Evolutionary conservation across 2,329 filamentous ascomycete species (phyloP), one percentile per base, ranked within the genome.

Genomic region (Alternaria solani): DNA sequence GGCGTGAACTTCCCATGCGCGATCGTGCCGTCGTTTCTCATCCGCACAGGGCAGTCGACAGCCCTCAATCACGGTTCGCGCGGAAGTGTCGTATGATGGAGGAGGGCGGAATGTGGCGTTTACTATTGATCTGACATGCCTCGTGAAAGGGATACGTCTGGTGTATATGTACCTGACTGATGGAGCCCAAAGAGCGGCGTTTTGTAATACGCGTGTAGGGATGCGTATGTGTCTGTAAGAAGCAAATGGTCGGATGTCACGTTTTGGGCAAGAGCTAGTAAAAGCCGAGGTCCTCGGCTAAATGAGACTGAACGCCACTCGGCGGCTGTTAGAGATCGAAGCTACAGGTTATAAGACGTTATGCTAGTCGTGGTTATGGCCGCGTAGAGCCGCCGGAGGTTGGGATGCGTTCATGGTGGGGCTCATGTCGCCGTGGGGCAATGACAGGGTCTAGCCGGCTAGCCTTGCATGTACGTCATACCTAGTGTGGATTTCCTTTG

Each of bases 391-490:
- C 23, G 20, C 6, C 46, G 30, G 30, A 48, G 34, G 46, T n/a
- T 48, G 46, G 7, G 3, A 48, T 48, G 46, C 46, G 23, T 32
- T 4, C 20, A 48, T n/a, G 32, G 32, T 30, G 28, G 28, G 28
- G 28, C 11, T 30, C 3, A 38, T 56, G 54, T 14, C 28, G 53
- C 25, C 26, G 38, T 18, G 28, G 47, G 46, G 39, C 36, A 51
- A 39, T 51, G 14, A 46, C 48, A 60, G 48, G 55, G 57, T 7
- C 26, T 46, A 36, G 5, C 57, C 41, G 41, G 47, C 25, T 20
- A 53, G 60, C 51, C 47, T 55, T 42, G 49, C 34, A 41, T n/a
- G 32, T 56, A 60, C 57, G 57, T 60, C 57, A 60, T 60, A 23
- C 20, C 20, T 23, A 51, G n/a, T 41, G n/a, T 49, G 55, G 43